Percentiles rank a stretch among this genome's conserved stretches.
Evolutionary conservation across 495 filamentous ascomycete genomes (phyloP).

Genomic region (Penicillium pulvis): DNA sequence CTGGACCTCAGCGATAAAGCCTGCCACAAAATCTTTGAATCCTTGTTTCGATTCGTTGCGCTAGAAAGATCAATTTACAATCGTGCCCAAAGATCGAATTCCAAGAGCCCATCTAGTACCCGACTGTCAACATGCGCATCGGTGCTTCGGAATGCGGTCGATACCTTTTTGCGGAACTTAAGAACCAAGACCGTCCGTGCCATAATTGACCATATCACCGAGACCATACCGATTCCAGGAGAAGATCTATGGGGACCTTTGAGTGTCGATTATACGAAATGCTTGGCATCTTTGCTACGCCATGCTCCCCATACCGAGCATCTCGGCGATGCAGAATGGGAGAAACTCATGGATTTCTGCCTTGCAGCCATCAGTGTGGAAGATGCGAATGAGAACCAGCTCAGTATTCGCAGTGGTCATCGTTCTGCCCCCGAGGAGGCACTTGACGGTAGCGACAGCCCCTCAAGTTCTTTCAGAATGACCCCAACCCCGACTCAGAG

Average conservation of each 20-base stretch:
- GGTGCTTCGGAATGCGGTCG: slow-evolving; percentile 69
- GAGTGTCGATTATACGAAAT: slow-evolving; percentile 75
- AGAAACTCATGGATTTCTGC: slow-evolving; percentile 67
- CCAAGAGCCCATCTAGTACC: slow-evolving; percentile 45
- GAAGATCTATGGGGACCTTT: slow-evolving; percentile 72
- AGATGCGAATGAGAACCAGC: slow-evolving; percentile 32
- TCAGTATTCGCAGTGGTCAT: slow-evolving; percentile 31
- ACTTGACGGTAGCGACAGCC: slow-evolving; percentile 28
- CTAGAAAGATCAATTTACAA: slow-evolving; percentile 67
- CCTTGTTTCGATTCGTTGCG: slow-evolving; percentile 69
- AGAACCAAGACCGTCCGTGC: slow-evolving; percentile 75
- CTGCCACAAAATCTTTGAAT: slow-evolving; percentile 80
- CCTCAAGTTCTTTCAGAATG: slow-evolving; percentile 36
- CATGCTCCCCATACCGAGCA: slow-evolving; percentile 78
- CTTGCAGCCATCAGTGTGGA: slow-evolving; percentile 27
- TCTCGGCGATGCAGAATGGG: slow-evolving; percentile 68
- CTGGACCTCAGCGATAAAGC: slow-evolving; percentile 67
- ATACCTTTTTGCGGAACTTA: slow-evolving; percentile 66
- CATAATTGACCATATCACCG: slow-evolving; percentile 77
- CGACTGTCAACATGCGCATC: slow-evolving; percentile 72
- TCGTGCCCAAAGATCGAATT: slow-evolving; percentile 51
- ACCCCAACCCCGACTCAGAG: slow-evolving; percentile 30
- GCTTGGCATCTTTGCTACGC: slow-evolving; percentile 66
- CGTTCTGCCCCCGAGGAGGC: slow-evolving; percentile 30
- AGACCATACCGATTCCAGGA: slow-evolving; percentile 62